These are phyloP conservation scores for Ogataea parapolymorpha DNA, from an alignment of 805 yeast species.

Conservation along the genomic window DNA sequence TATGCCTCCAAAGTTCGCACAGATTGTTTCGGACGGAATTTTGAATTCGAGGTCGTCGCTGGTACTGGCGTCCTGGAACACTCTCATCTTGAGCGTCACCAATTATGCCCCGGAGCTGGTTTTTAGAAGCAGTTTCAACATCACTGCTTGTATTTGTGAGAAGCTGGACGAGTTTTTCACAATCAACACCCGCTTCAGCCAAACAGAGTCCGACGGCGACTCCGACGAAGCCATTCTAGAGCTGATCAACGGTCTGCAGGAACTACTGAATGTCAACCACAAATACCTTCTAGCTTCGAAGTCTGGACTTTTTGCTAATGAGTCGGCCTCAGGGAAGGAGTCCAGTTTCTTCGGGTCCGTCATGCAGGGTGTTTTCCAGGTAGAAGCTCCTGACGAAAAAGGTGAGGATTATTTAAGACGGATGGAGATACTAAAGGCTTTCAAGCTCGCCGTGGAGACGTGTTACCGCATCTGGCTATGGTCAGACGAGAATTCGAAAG, in stretches of 20 bases:
- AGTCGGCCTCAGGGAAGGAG: conserved; percentile 28
- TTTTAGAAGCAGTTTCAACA: conserved; percentile 20
- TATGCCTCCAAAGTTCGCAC: conserved; percentile 19
- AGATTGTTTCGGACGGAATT: conserved; percentile 28
- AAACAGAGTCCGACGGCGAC: conserved; percentile 17
- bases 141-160: conserved; percentile 28
- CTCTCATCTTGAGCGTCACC: conserved; percentile 21
- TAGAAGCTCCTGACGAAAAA: conserved; percentile 57
- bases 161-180: conserved; percentile 26
- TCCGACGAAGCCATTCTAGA: conserved; percentile 42
- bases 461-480: conserved; percentile 69
- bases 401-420: conserved; percentile 52
- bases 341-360: conserved; percentile 62
- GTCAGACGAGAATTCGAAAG: conserved; percentile 46
- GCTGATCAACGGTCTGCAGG: conserved; percentile 59
- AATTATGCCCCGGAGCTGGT: conserved; percentile 27
- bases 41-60: conserved; percentile 19
- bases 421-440: conserved; percentile 55
- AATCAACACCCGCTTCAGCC: conserved; percentile 17
- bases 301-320: conserved; percentile 18
- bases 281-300: conserved; percentile 37
- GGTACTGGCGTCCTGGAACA: conserved; percentile 29
- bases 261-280: conserved; percentile 57
- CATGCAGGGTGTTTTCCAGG: conserved; percentile 75
- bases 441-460: conserved; percentile 54